phyloP scores from a whole-genome alignment of 2,329 filamentous ascomycete species.

The Colletotrichum destructivum region DNA sequence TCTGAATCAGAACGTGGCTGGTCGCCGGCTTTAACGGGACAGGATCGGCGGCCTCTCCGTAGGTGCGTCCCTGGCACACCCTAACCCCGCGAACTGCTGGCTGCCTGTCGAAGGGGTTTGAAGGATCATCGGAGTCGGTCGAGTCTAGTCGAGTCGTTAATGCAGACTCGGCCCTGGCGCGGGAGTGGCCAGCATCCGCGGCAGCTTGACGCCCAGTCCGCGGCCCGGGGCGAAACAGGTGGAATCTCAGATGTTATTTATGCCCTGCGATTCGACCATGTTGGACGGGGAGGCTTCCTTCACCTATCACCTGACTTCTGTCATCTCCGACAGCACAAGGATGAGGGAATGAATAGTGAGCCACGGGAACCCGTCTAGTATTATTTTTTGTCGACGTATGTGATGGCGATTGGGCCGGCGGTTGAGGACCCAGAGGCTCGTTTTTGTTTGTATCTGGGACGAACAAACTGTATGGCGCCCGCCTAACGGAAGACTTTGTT shows the following conservation, averaged over 20 bases:
- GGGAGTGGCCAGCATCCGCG: not conserved
- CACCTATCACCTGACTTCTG: not conserved
- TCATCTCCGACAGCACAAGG: too few species aligned
- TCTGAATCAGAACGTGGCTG: not conserved
- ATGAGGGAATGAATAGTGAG: not conserved
- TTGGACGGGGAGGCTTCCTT: not conserved
- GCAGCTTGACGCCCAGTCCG: not conserved
- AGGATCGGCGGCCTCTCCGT: not conserved
- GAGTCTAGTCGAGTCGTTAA: not conserved
- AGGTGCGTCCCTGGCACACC: not conserved
- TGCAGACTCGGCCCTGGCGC: not conserved
- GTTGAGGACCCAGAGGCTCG: not conserved
- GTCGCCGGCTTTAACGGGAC: not conserved
- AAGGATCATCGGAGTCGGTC: not conserved
- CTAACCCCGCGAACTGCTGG: not conserved
- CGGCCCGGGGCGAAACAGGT: not conserved
- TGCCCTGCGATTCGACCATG: not conserved
- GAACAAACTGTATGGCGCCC: not conserved
- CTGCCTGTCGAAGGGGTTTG: not conserved
- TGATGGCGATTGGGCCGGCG: not conserved
- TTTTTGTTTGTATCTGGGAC: not conserved
- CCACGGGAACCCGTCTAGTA: not conserved
- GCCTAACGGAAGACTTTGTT: not conserved
- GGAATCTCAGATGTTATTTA: not conserved
- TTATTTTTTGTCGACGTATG: not conserved